Evolutionary conservation across 2,329 filamentous ascomycete genomes (phyloP).

Genomic region (Ceratocystis papillata): DNA sequence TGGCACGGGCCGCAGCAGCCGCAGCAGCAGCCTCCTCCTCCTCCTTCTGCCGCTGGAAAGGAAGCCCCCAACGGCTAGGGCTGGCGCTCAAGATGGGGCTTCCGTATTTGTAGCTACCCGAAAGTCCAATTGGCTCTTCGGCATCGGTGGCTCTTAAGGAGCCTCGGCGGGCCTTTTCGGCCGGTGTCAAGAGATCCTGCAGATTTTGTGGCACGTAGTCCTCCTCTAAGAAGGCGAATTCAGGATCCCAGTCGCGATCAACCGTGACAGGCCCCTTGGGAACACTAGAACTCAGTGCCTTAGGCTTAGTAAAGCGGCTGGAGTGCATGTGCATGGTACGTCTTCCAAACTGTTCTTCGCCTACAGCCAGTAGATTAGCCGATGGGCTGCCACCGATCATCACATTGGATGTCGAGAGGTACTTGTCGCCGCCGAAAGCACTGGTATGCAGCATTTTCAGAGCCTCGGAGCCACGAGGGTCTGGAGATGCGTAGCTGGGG

Average conservation of each 20-base stretch:
- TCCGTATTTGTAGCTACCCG: slow-evolving; percentile 47
- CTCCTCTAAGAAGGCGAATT: slow-evolving; percentile 70
- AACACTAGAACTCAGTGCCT: slow-evolving; percentile 57
- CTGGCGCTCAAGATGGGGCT: slow-evolving; percentile 48
- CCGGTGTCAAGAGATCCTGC: slow-evolving; percentile 55
- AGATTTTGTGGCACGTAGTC: slow-evolving; percentile 70
- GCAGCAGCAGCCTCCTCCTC: slow-evolving; percentile 39
- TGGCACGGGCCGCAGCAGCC: slow-evolving; percentile 25
- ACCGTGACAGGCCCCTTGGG: slow-evolving; percentile 49
- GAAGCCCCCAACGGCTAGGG: slow-evolving; percentile 50
- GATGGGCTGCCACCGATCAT: slow-evolving; percentile 37
- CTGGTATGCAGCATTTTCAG: slow-evolving; percentile 56
- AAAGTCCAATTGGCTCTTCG: slow-evolving; percentile 35
- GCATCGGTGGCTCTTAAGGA: slow-evolving; percentile 48
- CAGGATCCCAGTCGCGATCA: slow-evolving; percentile 53
- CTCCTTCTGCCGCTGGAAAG: slow-evolving; percentile 48
- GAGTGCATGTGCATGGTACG: slow-evolving; percentile 64
- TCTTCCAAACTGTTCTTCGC: slow-evolving; percentile 56
- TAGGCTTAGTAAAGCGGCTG: slow-evolving; percentile 55
- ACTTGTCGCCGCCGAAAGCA: slow-evolving; percentile 48
- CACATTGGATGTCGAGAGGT: slow-evolving; percentile 41
- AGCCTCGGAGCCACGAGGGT: slow-evolving; percentile 50
- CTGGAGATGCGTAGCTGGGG: slow-evolving; percentile 49
- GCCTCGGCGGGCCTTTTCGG: slow-evolving; percentile 54
- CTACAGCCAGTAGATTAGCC: slow-evolving; percentile 36